A percentile compares a stretch with the other conserved stretches of the same genome.
phyloP scores from a whole-genome alignment of 768 basidiomycete species.

The Pisolithus microcarpus region DNA sequence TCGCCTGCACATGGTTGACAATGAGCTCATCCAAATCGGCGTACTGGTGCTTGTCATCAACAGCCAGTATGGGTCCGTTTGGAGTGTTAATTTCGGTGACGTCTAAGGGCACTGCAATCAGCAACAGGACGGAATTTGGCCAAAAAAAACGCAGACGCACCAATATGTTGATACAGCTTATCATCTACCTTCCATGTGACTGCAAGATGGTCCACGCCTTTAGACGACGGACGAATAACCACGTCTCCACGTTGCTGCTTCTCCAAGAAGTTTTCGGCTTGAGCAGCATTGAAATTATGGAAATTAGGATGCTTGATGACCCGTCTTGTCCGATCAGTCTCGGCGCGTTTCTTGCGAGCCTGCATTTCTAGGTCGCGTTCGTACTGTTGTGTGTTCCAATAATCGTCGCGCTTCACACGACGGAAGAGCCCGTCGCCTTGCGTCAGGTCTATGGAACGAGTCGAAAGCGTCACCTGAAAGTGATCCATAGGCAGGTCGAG shows the following conservation, averaged over 20 bases:
- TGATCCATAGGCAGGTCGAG: conserved; percentile 52
- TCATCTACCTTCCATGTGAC: conserved; percentile 99
- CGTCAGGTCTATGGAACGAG: conserved; percentile 54
- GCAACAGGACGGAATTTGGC: not conserved
- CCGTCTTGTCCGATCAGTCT: conserved; percentile 70
- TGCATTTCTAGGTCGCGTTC: conserved; percentile 66
- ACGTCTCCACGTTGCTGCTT: conserved; percentile 93
- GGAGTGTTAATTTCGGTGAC: conserved; percentile 78
- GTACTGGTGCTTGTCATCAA: conserved; percentile 76
- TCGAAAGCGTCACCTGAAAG: conserved; percentile 70
- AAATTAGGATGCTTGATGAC: conserved; percentile 98
- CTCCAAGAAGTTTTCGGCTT: conserved; percentile 86
- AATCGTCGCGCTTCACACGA: conserved; percentile 48
- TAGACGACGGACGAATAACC: conserved; percentile 92
- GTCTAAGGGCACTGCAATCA: conserved; percentile 38
- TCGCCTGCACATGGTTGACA: conserved; percentile 93
- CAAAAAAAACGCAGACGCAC: conserved; percentile 36
- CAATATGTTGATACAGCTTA: conserved; percentile 92
- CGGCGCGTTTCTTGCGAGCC: conserved; percentile 77
- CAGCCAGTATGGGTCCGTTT: conserved; percentile 58
- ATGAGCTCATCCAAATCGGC: conserved; percentile 95
- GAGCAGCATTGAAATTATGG: conserved; percentile 85
- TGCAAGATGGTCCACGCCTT: conserved; percentile 87
- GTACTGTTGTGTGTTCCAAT: conserved; percentile 59
- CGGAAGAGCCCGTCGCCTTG: conserved; percentile 59